Evolutionary conservation across 164 flowering plant genomes (phyloP), one percentile per base, ranked within the genome.

Genomic region (Nelumbo lutea): DNA sequence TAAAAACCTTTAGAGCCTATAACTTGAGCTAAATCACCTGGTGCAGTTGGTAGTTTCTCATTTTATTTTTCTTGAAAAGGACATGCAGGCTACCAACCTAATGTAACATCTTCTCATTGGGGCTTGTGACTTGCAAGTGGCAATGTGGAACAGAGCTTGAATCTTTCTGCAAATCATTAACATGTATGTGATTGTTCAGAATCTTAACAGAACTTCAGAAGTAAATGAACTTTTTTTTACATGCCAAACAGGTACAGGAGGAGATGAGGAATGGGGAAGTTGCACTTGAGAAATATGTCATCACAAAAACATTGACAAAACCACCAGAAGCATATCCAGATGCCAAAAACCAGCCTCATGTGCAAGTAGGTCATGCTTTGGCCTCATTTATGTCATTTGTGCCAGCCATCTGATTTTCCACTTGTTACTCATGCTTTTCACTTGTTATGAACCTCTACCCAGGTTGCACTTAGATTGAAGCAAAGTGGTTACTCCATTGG

Each of bases 341-440:
- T 85, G 93, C 90, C 75, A 95, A 81, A 79, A 95, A 82, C 77
- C 99, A 92, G 76, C 99, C 99, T 14, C 99, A 95, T 79, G 99
- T 95, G 75, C 90, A 87, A 77, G 99, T 90, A 70, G 77, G 84
- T 68, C 53, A 46, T 38, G 51, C 59, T 44, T 6, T 39, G n/a
- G n/a, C 69, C 27, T 27, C 45, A 59, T 44, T 8, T n/a, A 45
- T 52, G 44, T 71, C 27, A 11, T 62, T 73, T 69, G 40, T 69
- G 42, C 13, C 50, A 42, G 40, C 67, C 27, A 42, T 62, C 39
- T 11, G 4, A 46, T 58, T 47, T 39, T 15, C 66, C 15, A 7
- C 6, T 39, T 50, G 56, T 59, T 62, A 61, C n/a, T 42, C 47
- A 38, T 51, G 51, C 6, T 43, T 50, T 67, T 55, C 65, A 43